Evolutionary conservation across 75 land plant genomes (phyloP).

Genomic region (Sequoiadendron giganteum): DNA sequence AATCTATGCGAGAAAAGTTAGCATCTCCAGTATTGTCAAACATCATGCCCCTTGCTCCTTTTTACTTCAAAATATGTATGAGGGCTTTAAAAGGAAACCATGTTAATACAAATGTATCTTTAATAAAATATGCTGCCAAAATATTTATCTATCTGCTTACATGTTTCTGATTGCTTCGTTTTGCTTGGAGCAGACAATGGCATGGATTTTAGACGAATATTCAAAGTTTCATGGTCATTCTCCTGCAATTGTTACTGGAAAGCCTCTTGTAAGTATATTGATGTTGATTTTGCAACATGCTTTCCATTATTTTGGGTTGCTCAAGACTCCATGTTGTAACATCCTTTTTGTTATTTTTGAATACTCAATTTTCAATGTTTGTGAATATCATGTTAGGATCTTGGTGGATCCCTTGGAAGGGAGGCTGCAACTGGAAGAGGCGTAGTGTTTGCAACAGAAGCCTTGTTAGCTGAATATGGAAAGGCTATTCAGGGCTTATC

Average conservation of each 20-base stretch:
- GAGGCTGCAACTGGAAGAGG: constrained; percentile 90
- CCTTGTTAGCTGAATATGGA: constrained; percentile 68
- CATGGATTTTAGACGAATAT: constrained; percentile 96
- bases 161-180: constrained; percentile 2
- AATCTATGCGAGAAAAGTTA: neutral
- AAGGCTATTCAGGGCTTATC: constrained; percentile 42
- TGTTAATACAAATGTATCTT: neutral
- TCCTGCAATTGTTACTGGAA: constrained; percentile 95
- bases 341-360: neutral
- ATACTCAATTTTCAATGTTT: neutral
- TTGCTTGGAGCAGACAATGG: constrained; percentile 72
- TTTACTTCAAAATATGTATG: neutral
- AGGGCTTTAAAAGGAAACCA: neutral
- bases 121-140: neutral
- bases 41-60: neutral
- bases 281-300: neutral
- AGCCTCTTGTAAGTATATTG: constrained; percentile 74
- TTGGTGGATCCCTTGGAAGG: constrained; percentile 87
- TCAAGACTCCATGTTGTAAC: neutral
- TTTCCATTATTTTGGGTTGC: neutral
- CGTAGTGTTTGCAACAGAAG: constrained; percentile 70
- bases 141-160: neutral
- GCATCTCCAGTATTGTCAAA: neutral
- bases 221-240: constrained; percentile 96
- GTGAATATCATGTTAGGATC: constrained; percentile 46